Evolutionary conservation across 1,284 basidiomycete genomes (phyloP).

Genomic region (Papiliotrema laurentii): DNA sequence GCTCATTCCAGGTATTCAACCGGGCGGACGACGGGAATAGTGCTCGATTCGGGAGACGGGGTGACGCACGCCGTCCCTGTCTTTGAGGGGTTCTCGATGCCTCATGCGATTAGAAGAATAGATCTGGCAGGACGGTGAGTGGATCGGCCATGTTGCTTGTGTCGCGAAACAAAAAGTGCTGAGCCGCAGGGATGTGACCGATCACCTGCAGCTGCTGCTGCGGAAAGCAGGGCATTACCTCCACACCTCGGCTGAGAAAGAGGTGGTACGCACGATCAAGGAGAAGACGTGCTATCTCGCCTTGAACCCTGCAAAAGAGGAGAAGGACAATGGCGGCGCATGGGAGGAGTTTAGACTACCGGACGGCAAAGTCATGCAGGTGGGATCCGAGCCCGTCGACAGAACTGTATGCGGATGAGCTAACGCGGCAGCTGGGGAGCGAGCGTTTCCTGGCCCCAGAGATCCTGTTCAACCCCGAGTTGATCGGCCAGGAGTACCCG

Average conservation of each 20-base stretch:
- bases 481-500: constrained; percentile 92
- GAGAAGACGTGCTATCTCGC: constrained; percentile 97
- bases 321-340: constrained; percentile 74
- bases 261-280: constrained; percentile 96
- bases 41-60: constrained; percentile 96
- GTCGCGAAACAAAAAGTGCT: constrained; percentile 7
- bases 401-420: not conserved
- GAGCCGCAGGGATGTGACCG: constrained; percentile 78
- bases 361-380: constrained; percentile 90
- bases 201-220: constrained; percentile 88
- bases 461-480: constrained; percentile 95
- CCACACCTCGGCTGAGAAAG: constrained; percentile 94
- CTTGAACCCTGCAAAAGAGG: constrained; percentile 84
- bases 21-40: constrained; percentile 97
- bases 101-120: constrained; percentile 91
- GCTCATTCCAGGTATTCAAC: constrained; percentile 76
- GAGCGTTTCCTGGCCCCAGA: constrained; percentile 97
- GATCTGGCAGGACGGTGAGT: constrained; percentile 88
- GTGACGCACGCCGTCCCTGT: constrained; percentile 99
- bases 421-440: constrained; percentile 65
- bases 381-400: constrained; percentile 44
- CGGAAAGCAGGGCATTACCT: constrained; percentile 93
- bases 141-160: not conserved
- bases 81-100: constrained; percentile 99
- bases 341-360: constrained; percentile 89